phyloP scores from a whole-genome alignment of 78 protist genomes.

The Dictyostelium citrinum region DNA sequence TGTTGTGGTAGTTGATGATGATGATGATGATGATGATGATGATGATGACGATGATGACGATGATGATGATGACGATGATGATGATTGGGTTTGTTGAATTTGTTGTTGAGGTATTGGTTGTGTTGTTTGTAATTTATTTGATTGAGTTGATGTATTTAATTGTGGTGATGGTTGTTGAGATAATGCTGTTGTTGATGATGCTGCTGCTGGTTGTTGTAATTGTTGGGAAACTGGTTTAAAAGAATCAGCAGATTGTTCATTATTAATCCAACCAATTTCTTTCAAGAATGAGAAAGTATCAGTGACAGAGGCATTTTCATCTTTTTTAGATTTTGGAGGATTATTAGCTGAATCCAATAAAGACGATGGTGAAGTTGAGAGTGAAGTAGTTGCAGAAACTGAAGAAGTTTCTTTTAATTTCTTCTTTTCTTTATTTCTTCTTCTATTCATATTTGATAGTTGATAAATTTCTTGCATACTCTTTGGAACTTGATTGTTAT shows the following conservation, averaged over 20 bases:
- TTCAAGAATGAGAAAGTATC: conserved; percentile 67
- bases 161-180: neutral
- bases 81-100: neutral
- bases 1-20: neutral
- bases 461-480: conserved; percentile 81
- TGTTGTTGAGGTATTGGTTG: conserved; percentile 24
- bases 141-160: neutral
- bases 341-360: neutral
- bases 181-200: neutral
- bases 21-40: no score
- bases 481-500: conserved; percentile 52
- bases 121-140: neutral
- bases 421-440: conserved; percentile 72
- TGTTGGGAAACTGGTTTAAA: neutral
- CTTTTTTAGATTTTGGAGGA: conserved; percentile 2
- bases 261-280: conserved; percentile 80
- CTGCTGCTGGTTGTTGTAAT: neutral
- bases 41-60: no score
- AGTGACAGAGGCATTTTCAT: conserved; percentile 10
- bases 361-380: neutral
- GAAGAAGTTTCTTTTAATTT: conserved; percentile 41
- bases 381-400: neutral
- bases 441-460: conserved; percentile 63
- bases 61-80: neutral
- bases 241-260: conserved; percentile 16